phyloP scores from a whole-genome alignment of 2,329 filamentous ascomycete genomes.

The Penicillium crustosum region DNA sequence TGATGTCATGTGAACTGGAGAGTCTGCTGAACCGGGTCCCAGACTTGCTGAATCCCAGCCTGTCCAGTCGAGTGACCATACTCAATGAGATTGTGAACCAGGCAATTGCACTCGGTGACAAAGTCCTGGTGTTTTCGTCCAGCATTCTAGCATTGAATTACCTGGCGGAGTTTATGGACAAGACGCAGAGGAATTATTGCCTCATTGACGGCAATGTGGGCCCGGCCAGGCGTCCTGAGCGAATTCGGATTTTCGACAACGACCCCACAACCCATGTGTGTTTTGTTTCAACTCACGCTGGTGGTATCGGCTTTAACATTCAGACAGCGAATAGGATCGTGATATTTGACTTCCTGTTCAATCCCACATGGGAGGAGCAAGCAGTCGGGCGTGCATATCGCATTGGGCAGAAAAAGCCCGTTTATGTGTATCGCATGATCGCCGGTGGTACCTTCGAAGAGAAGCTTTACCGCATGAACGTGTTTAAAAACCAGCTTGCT shows the following conservation, averaged over 20 bases:
- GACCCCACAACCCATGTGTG: conserved; percentile 58
- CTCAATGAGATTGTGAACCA: conserved; percentile 69
- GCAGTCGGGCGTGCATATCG: conserved; percentile 84
- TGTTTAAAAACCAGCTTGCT: conserved; percentile 82
- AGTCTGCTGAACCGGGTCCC: conserved; percentile 32
- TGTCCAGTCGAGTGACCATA: conserved; percentile 69
- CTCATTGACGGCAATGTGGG: conserved; percentile 69
- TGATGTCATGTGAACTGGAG: conserved; percentile 32
- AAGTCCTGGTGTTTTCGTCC: conserved; percentile 78
- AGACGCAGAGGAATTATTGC: conserved; percentile 49
- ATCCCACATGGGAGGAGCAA: conserved; percentile 79
- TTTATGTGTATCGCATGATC: conserved; percentile 82
- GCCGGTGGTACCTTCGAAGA: conserved; percentile 78
- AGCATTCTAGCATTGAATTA: conserved; percentile 69
- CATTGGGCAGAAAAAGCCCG: conserved; percentile 75
- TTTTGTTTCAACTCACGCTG: conserved; percentile 79
- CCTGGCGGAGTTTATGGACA: conserved; percentile 58
- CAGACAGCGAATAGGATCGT: conserved; percentile 80
- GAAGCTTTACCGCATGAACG: conserved; percentile 66
- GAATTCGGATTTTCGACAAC: conserved; percentile 69
- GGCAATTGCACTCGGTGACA: conserved; percentile 63
- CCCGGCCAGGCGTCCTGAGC: conserved; percentile 58
- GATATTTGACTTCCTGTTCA: conserved; percentile 80
- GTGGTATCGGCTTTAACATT: conserved; percentile 81
- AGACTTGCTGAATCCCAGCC: conserved; percentile 44